Evolutionary conservation across 129 eudicot species (phyloP), one percentile per base, ranked within the genome.

Genomic region (Escallonia herrerae): DNA sequence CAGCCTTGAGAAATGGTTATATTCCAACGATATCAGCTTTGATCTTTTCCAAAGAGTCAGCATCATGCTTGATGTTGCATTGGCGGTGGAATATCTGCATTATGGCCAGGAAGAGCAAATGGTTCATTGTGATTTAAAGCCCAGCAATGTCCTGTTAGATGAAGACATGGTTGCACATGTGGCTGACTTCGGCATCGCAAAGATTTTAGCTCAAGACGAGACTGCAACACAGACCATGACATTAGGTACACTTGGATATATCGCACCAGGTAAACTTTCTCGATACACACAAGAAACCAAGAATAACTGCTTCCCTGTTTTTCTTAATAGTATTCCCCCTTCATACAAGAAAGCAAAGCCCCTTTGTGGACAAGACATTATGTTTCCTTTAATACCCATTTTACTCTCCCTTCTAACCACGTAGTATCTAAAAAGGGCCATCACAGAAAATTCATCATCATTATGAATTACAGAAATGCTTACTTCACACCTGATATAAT

Each of bases 1-100:
- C 9, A 67, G 62, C 49, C 72, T 67, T 67, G 72, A 67, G n/a
- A 67, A 56, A 44, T 56, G 72, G 72, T 22, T 67, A 44, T 67
- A 67, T 42, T 67, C 63, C 42, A 43, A 43, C 39, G 43, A 67
- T 5, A 22, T 40, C 14, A 39, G 71, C 52, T 66, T 67, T 62
- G 53, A 67, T 56, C 72, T 67, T 9, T 54, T 46, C 6, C 63
- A 43, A 51, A 55, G 72, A 43, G 72, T 67, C 6, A 56, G 33
- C 43, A 67, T 67, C 22, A 56, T 56, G 72, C 63, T 67, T 14
- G 72, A 55, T 67, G 63, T 67, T 56, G 72, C 62, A 56, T 33
- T 56, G n/a, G 72, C 72, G 7, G 3, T 56, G 51, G 72, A 67
- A 51, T 67, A 67, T 43, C 48, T 67, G 1, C 72, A 67, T 11